phyloP scores from a whole-genome alignment of 2,329 filamentous ascomycete species.

The Pezicula neosporulosa region DNA sequence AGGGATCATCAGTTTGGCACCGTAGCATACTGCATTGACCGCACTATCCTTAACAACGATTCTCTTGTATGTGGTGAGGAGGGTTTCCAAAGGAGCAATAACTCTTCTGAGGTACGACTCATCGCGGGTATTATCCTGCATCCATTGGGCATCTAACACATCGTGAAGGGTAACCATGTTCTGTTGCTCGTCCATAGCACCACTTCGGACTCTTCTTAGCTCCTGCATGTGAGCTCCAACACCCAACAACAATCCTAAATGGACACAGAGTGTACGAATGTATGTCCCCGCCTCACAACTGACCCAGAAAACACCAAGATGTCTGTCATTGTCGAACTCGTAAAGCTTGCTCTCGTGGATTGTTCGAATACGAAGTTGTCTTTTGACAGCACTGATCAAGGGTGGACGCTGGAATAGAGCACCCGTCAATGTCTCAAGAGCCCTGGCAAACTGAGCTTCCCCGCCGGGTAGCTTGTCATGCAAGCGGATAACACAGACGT shows the following conservation, averaged over 20 bases:
- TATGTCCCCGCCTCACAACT: conserved; percentile 98
- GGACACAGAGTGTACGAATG: conserved; percentile 96
- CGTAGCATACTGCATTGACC: conserved; percentile 97
- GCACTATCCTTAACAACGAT: conserved; percentile 96
- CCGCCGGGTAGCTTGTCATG: conserved; percentile 95
- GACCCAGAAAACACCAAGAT: conserved; percentile 98
- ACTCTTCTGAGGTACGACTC: conserved; percentile 89
- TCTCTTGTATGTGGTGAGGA: conserved; percentile 91
- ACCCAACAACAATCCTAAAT: conserved; percentile 71
- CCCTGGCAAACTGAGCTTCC: conserved; percentile 87
- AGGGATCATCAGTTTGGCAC: conserved; percentile 98
- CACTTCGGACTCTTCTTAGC: conserved; percentile 86
- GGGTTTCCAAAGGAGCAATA: conserved; percentile 87
- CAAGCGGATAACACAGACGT: conserved; percentile 90
- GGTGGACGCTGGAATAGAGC: conserved; percentile 96
- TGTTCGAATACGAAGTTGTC: conserved; percentile 95
- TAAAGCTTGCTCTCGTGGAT: conserved; percentile 96
- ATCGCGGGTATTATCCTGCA: conserved; percentile 91
- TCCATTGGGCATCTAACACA: conserved; percentile 93
- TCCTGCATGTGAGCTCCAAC: conserved; percentile 99
- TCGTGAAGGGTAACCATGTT: conserved; percentile 92
- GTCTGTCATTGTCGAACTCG: conserved; percentile 98
- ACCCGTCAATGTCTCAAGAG: conserved; percentile 92
- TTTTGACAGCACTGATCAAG: conserved; percentile 97
- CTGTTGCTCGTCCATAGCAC: conserved; percentile 90